Evolutionary conservation across 2,329 filamentous ascomycete genomes (phyloP), one percentile per base, ranked within the genome.

Genomic region (Verticillium dahliae): DNA sequence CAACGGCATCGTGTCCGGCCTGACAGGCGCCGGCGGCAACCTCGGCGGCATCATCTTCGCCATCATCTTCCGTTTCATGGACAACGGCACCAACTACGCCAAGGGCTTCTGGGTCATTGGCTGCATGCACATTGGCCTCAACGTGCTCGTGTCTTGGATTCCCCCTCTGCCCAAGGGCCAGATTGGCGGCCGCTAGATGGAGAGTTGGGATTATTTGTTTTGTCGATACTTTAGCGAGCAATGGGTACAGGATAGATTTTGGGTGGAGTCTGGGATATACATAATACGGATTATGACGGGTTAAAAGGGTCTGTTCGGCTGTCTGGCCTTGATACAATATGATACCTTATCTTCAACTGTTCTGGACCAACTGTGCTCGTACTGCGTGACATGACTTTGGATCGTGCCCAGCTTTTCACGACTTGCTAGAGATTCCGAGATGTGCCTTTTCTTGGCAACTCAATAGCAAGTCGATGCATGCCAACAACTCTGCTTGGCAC

Each of bases 1-100:
- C 63, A 97, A 96, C 73, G 92, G 91, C 14, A 72, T 83, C 61
- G 82, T 97, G 6, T 90, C 89, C 1, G 92, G 92, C 13, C 78
- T 90, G 39, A 89, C 91, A 0, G 93, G 93, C 10, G 92, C 90
- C 0, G 81, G 84, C 9, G 92, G 93, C 1, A 97, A 97, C 69
- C 74, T 97, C 10, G 93, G 93, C 4, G 93, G 93, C 13, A 86
- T 97, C 59, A 74, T 96, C 57, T 96, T 95, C 69, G 89, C 91
- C 22, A 85, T 96, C 71, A 85, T 92, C 70, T 96, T 94, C 80
- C 81, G 91, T 58, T 95, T 93, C 75, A 78, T 80, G 73, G 76
- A 76, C 61, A 79, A 84, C 57, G 86, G 85, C 5, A 84, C 77
- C 1, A 76, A 89, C 69, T 96, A 92, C 70, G 85, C 80, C 11